Evolutionary conservation across 495 filamentous ascomycete species (phyloP), one percentile per base, ranked within the genome.

Genomic region (Hypoxylon perforatum): DNA sequence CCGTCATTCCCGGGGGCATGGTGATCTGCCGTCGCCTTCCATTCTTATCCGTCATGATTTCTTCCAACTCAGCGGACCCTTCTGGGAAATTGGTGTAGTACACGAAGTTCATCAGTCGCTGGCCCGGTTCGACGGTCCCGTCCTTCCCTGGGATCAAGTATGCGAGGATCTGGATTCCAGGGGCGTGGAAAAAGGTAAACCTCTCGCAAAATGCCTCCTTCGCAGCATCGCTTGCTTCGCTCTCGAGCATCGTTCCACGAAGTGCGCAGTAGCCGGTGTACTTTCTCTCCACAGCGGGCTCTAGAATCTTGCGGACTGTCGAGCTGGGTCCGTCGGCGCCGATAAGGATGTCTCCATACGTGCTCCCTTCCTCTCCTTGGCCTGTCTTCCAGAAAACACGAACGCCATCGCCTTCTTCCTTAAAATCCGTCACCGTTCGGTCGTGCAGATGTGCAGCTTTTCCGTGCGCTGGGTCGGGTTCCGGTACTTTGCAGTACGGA

Each of bases 301-400:
- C 61, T 8, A 87, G 72, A 8, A 85, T 69, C 18, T 69, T 72
- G 15, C 85, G 79, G 15, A 87, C 67, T 3, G 79, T 81, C 21
- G 85, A 87, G 70, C 76, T 81, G 0, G 84, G 79, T 2, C 86
- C 86, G 73, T 88, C 85, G 38, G 85, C 84, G 5, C 75, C 86
- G 60, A 88, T 66, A 28, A 87, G 68, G 9, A 83, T 63, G 65
- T 87, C 83, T 8, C 79, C 83, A 3, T 55, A 53, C 3, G 75
- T 65, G 46, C 68, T 74, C 18, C 71, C 75, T 17, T 71, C 69
- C n/a, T 69, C 73, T 14, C 78, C 80, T 15, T 72, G 71, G 38
- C 70, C 73, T 1, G 57, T 67, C 19, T 74, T 72, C 73, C 76
- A 85, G 18, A 67, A 68, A 11, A 83, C 78, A 7, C 65, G 69